These are phyloP conservation scores for Staphylotrichum longicolle DNA, from an alignment of 495 filamentous ascomycete species.

Conservation along the genomic window DNA sequence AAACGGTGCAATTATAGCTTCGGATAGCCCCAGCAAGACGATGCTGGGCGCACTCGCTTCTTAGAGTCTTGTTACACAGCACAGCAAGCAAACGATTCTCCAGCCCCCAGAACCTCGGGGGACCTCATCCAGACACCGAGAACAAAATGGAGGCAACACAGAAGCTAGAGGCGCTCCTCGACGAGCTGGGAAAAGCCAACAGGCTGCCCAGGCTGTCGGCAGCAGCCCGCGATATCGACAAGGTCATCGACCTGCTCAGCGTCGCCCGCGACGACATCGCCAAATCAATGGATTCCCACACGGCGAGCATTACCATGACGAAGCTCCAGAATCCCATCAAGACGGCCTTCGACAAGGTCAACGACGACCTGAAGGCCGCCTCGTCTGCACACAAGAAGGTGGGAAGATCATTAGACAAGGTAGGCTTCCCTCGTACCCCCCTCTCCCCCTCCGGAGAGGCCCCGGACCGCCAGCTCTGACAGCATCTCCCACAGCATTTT, in stretches of 20 bases:
- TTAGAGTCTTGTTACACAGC: background rate
- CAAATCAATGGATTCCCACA: slow-evolving; percentile 61
- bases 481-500: slow-evolving; percentile 57
- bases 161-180: slow-evolving; percentile 51
- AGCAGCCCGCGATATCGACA: slow-evolving; percentile 73
- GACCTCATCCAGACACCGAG: no score
- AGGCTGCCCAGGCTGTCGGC: slow-evolving; percentile 67
- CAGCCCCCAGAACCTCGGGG: no score
- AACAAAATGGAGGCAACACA: slow-evolving; percentile 19
- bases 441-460: no score
- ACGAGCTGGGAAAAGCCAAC: slow-evolving; percentile 68
- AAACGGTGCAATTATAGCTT: background rate
- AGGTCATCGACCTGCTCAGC: slow-evolving; percentile 71
- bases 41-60: slow-evolving; percentile 5
- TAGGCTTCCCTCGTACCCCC: slow-evolving; percentile 29
- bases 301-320: slow-evolving; percentile 66
- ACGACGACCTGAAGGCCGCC: slow-evolving; percentile 74
- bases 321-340: slow-evolving; percentile 83
- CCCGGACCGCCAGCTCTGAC: background rate
- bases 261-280: slow-evolving; percentile 68
- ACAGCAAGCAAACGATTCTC: no score
- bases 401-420: slow-evolving; percentile 79
- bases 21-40: background rate
- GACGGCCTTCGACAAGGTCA: slow-evolving; percentile 70
- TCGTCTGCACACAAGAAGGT: slow-evolving; percentile 76